Percentiles rank a stretch among this genome's conserved stretches.
Conservation (phyloP, 352 stramenopile species). For the Phytopythium sindhum region DNA sequence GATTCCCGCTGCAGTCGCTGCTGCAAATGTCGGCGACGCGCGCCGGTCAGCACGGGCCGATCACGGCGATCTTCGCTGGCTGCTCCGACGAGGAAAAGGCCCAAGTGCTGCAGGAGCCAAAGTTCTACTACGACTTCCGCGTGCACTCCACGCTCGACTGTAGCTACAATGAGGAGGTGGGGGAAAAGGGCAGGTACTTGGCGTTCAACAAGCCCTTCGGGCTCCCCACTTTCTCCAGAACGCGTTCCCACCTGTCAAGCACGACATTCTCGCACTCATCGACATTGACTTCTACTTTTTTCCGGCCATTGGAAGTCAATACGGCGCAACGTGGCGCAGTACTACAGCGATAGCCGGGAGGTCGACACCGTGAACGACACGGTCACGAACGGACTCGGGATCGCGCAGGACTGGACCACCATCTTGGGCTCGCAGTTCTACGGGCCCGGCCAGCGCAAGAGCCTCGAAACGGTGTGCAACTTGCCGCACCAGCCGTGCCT, state of each 20-base stretch:
- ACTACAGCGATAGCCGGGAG: conserved; percentile 35
- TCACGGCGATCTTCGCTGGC: conserved; percentile 45
- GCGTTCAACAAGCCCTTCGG: conserved; percentile 56
- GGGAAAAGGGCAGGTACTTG: conserved; percentile 37
- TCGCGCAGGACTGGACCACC: conserved; percentile 44
- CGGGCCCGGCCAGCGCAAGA: conserved; percentile 14
- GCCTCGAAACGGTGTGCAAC: conserved; percentile 30
- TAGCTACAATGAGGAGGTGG: conserved; percentile 26
- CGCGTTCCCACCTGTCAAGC: conserved; percentile 30
- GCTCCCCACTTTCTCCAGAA: conserved; percentile 47
- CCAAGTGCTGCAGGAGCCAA: conserved; percentile 26
- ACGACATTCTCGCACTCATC: conserved; percentile 36
- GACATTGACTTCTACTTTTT: conserved; percentile 39
- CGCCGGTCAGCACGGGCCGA: conserved; percentile 34
- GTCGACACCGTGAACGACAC: conserved; percentile 29
- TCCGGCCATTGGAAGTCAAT: conserved; percentile 38
- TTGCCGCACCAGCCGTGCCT: conserved; percentile 23
- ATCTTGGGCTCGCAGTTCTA: conserved; percentile 42
- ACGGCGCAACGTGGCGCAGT: conserved; percentile 33
- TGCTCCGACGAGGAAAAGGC: conserved; percentile 28
- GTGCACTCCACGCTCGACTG: conserved; percentile 46
- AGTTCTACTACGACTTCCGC: conserved; percentile 52
- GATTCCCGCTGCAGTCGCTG: conserved; percentile 33
- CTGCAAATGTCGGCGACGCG: conserved; percentile 37
- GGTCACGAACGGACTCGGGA: conserved; percentile 30